Conservation (phyloP, 106 monocot species). For the Agapanthus africanus region DNA sequence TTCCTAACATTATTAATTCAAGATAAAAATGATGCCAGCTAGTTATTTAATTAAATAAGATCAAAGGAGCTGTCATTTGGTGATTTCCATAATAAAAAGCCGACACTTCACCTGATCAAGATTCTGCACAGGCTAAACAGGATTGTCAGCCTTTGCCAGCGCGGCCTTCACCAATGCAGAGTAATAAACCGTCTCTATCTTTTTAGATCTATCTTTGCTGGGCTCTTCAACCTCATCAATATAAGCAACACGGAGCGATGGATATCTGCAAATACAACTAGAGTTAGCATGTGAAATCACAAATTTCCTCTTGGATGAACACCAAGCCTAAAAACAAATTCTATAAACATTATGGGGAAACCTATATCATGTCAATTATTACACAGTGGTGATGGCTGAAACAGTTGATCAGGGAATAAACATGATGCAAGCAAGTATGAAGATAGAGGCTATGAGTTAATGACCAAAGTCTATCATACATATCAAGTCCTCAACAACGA, state of each 20-base stretch:
- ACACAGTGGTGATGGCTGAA: background rate
- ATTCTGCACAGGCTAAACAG: slow-evolving; percentile 47
- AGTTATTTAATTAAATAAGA: background rate
- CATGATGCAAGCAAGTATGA: background rate
- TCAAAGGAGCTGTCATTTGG: background rate
- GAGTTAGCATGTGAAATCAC: background rate
- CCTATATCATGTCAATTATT: background rate
- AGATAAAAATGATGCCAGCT: background rate
- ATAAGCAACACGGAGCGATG: slow-evolving; percentile 94
- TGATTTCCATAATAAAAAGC: background rate
- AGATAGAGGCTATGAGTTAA: background rate
- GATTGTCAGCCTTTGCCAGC: slow-evolving; percentile 35
- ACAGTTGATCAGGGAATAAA: background rate
- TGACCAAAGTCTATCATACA: background rate
- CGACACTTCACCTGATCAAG: slow-evolving; percentile 66
- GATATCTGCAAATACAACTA: slow-evolving; percentile 47
- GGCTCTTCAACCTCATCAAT: slow-evolving; percentile 85
- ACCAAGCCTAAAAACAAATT: background rate
- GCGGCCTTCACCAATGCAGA: slow-evolving; percentile 75
- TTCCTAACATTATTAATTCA: too few relatives aligned
- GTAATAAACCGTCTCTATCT: slow-evolving; percentile 62
- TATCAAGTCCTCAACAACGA: background rate
- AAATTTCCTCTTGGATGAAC: background rate
- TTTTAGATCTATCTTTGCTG: slow-evolving; percentile 22
- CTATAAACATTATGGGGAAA: background rate